Evolutionary conservation across 1,139 yeast genomes (phyloP), one percentile per base, ranked within the genome.

Genomic region (Scheffersomyces quercinus): DNA sequence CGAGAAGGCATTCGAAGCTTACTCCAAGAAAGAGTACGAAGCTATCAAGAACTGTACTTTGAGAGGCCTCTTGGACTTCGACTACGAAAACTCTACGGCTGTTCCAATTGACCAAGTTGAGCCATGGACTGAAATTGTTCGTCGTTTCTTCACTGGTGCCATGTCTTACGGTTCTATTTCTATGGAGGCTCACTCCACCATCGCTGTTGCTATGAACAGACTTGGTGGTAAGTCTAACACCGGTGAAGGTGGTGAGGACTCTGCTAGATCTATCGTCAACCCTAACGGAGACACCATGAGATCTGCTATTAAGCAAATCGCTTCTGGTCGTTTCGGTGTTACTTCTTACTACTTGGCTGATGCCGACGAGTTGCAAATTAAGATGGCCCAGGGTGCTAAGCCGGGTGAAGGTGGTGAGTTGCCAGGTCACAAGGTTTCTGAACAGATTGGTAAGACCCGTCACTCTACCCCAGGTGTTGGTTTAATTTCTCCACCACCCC

Each of bases 361-460:
- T 70, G 96, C 98, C 36, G 98, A 93, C 62, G 98, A 93, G 72
- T 82, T 93, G 53, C 99, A 93, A 71, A 93, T 93, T 65, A 93
- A 93, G 73, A 90, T 93, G 95, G 98, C 99, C 8, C 99, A 93
- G 71, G 98, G 99, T 70, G 99, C 99, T 44, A 93, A 93, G 70
- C 98, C 98, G 8, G 99, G 98, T 75, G 98, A 93, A 75, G 99
- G 99, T 77, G 99, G 99, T 79, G 98, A 93, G 68, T 77, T 93
- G 55, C 97, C 98, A 37, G 97, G 97, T 48, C 87, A 88, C 73
- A 93, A 93, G 70, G 98, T 93, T 39, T 82, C 95, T 35, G 81
- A 78, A 43, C 81, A 82, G 41, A 93, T 93, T 71, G 99, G 96
- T 44, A 89, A 87, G 69, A 91, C 98, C 4, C 83, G 99, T 73